Evolutionary conservation across 805 yeast genomes (phyloP).

Genomic region (Saccharomycopsis capsularis): DNA sequence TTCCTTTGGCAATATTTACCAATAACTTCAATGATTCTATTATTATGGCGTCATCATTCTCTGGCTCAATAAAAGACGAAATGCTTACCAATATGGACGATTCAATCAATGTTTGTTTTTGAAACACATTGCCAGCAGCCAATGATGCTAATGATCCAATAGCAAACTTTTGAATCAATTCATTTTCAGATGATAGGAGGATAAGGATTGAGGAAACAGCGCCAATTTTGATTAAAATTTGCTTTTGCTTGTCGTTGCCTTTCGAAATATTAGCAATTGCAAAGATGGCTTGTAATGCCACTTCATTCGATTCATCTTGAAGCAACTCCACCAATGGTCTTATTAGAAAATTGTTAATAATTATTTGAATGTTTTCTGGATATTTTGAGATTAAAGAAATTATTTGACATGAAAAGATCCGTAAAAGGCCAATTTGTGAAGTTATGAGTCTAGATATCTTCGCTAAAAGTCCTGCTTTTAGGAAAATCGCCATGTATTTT

Average conservation of each 20-base stretch:
- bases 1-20: slow-evolving; percentile 22
- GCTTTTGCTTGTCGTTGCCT: slow-evolving; percentile 20
- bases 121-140: slow-evolving; percentile 20
- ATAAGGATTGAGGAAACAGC: slow-evolving; percentile 13
- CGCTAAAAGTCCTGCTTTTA: slow-evolving; percentile 14
- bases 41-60: slow-evolving; percentile 19
- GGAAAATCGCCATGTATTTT: slow-evolving; percentile 10
- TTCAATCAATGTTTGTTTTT: slow-evolving; percentile 19
- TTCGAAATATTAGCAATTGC: slow-evolving; percentile 20
- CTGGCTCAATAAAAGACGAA: slow-evolving; percentile 11
- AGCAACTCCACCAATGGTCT: slow-evolving; percentile 19
- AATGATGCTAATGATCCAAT: slow-evolving; percentile 18
- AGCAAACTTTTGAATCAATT: slow-evolving; percentile 19
- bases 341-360: slow-evolving; percentile 13
- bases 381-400: slow-evolving; percentile 17
- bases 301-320: slow-evolving; percentile 20
- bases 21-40: slow-evolving; percentile 17
- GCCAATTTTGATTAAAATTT: slow-evolving; percentile 20
- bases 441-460: slow-evolving; percentile 10
- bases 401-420: slow-evolving; percentile 20
- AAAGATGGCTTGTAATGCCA: slow-evolving; percentile 21
- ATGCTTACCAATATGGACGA: slow-evolving; percentile 6
- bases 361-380: slow-evolving; percentile 16
- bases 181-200: slow-evolving; percentile 17
- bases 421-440: slow-evolving; percentile 14